Percentiles rank a stretch among this genome's conserved stretches.
Evolutionary conservation across 176 grass and related monocot species (phyloP).

Genomic region (Eleusine coracana): DNA sequence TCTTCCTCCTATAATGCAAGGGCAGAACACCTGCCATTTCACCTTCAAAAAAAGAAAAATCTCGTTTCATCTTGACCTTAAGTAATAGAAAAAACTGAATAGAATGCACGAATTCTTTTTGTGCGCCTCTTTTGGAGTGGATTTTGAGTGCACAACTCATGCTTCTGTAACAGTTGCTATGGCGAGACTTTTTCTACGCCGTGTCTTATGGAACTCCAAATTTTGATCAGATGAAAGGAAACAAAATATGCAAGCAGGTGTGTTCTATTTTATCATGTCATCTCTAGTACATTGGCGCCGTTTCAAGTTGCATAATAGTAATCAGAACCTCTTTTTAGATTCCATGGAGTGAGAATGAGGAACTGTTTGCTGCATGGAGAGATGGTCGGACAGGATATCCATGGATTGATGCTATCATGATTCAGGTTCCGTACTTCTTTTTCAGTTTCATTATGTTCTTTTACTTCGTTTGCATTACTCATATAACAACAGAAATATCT

Average conservation of each 20-base stretch:
- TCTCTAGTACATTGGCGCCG: neutral
- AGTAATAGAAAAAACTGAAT: neutral
- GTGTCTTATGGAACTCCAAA: constrained; percentile 79
- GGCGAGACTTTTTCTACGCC: constrained; percentile 91
- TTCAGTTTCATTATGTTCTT: neutral
- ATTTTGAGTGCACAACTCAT: constrained; percentile 3
- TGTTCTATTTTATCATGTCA: neutral
- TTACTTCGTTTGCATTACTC: neutral
- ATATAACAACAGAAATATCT: constrained; percentile 19
- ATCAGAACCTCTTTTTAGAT: constrained; percentile 49
- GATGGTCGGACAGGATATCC: constrained; percentile 87
- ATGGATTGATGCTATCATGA: constrained; percentile 98
- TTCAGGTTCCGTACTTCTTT: constrained; percentile 55
- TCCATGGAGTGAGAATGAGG: constrained; percentile 73
- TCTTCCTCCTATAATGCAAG: too few species aligned
- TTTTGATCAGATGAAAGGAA: constrained; percentile 84
- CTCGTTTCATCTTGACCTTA: constrained; percentile 1
- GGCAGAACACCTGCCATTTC: too few species aligned
- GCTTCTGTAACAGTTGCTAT: constrained; percentile 63
- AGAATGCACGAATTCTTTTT: neutral
- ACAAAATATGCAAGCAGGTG: constrained; percentile 90
- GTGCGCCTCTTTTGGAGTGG: neutral
- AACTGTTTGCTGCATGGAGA: constrained; percentile 82
- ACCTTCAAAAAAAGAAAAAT: too few species aligned
- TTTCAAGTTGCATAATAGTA: neutral